These are phyloP conservation scores for Neolentinus lepideus DNA, from an alignment of 1,284 basidiomycete species.

Conservation along the genomic window DNA sequence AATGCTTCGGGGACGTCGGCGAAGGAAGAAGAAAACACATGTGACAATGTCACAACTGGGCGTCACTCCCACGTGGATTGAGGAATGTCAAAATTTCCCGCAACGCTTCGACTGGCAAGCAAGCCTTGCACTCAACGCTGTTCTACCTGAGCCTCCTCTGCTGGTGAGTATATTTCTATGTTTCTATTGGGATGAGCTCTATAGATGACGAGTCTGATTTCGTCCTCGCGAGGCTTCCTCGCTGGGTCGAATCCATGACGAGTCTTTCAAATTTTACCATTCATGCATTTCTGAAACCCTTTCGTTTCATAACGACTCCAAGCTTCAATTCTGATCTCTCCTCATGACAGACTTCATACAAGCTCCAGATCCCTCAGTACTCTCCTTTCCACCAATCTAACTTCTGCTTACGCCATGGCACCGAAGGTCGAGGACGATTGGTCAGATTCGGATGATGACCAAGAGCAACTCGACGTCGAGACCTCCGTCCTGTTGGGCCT, in stretches of 20 bases:
- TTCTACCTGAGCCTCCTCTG: background rate
- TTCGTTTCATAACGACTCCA: slow-evolving; percentile 7
- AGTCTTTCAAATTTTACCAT: slow-evolving; percentile 65
- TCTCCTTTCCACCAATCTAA: slow-evolving; percentile 10
- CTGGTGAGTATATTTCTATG: background rate
- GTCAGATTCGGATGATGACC: slow-evolving; percentile 66
- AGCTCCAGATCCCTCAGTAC: no score
- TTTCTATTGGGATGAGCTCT: slow-evolving; percentile 50
- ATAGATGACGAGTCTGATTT: slow-evolving; percentile 91
- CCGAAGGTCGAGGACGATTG: slow-evolving; percentile 45
- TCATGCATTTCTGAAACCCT: slow-evolving; percentile 80
- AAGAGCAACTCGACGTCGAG: slow-evolving; percentile 42
- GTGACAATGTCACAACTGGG: background rate
- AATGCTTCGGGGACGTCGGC: background rate
- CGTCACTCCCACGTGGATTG: background rate
- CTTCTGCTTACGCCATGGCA: slow-evolving; percentile 10
- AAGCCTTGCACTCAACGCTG: background rate
- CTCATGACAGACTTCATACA: background rate
- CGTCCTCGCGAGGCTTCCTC: slow-evolving; percentile 53
- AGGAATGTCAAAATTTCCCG: background rate
- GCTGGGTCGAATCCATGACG: slow-evolving; percentile 48
- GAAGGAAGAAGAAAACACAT: background rate
- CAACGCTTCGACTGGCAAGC: background rate
- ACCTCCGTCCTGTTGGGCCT: slow-evolving; percentile 71
- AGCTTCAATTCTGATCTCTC: slow-evolving; percentile 9